Base-by-base conservation (phyloP, 75 land plant species). In the Picea sitchensis region DNA sequence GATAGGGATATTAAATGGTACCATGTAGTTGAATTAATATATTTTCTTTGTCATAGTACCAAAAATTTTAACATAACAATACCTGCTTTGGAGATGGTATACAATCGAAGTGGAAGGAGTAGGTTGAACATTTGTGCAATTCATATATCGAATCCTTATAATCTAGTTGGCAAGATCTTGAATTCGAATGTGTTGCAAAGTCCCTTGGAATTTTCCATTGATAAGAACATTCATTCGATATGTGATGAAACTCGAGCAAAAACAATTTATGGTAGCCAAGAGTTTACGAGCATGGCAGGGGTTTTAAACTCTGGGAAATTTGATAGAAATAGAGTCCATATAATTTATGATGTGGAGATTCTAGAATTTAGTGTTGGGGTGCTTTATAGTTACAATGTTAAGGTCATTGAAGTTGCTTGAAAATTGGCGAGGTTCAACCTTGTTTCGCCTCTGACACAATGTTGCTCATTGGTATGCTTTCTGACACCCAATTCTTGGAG, bases 211-310 rank as follows among this genome's bases (percentile, higher is more conserved):
- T 95, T 95, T 86, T 88, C 84, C 14, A 73, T 68, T 65, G 90
- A 83, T 69, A 91, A 91, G 72, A 87, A 89, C 38, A 91, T 95
- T 34, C 98, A 95, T 80, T 59, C 92, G 15, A 89, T 92, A 13
- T 87, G 81, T 65, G 95, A 95, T 85, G 99, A 96, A 79, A 81
- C 92, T 62, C 92, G 85, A 78, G 92, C 93, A 14, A 93, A 87
- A 6, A 91, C 95, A 41, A 77, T 75, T 0, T 83, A 80, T 83
- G 89, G 84, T 34, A 82, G 51, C 3, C 78, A 78, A 17, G 82
- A 87, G 67, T 96, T 96, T 84, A 85, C 86, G 5, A 94, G 95
- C 82, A 84, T 95, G 79, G 87, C 91, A 0, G 90, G 94, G 69
- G 64, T 94, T 61, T 11, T 88, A 41, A 83, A 79, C 11, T 72